Percentiles rank a stretch among this genome's conserved stretches.
Evolutionary conservation across 2,329 filamentous ascomycete genomes (phyloP).

Genomic region (Diaporthe citri): DNA sequence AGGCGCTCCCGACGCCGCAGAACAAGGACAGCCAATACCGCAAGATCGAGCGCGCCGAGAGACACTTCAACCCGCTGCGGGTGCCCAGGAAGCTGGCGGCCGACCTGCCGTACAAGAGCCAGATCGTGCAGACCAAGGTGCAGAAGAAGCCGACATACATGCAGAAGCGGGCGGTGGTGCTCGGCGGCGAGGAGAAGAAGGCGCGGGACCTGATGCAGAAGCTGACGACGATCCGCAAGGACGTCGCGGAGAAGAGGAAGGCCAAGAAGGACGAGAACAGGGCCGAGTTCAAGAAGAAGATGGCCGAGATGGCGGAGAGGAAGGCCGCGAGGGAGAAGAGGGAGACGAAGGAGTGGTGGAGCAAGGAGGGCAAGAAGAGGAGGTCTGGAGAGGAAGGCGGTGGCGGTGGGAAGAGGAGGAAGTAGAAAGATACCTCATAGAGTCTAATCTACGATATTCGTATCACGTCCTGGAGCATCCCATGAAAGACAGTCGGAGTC

Average conservation of each 20-base stretch:
- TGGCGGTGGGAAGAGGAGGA: conserved; percentile 54
- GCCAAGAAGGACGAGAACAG: conserved; percentile 91
- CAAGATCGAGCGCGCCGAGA: conserved; percentile 71
- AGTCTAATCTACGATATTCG: neutral
- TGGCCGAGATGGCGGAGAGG: conserved; percentile 87
- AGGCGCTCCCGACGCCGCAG: conserved; percentile 81
- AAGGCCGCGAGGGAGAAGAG: conserved; percentile 87
- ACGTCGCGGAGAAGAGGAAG: conserved; percentile 85
- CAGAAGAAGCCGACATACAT: conserved; percentile 88
- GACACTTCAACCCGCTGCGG: conserved; percentile 83
- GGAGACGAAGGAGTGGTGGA: conserved; percentile 94
- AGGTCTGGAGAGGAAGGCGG: conserved; percentile 57
- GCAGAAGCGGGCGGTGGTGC: conserved; percentile 94
- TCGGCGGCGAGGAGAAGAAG: conserved; percentile 88
- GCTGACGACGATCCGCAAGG: conserved; percentile 89
- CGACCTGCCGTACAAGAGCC: conserved; percentile 90
- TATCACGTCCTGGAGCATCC: neutral
- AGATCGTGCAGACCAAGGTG: conserved; percentile 85
- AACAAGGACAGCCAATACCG: conserved; percentile 90
- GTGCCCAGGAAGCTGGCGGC: conserved; percentile 86
- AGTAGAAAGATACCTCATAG: conserved; percentile 40
- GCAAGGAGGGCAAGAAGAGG: conserved; percentile 84
- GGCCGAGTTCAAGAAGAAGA: conserved; percentile 83
- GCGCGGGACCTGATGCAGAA: conserved; percentile 92
- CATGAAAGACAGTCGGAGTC: neutral